A percentile compares a stretch with the other conserved stretches of the same genome.
Evolutionary conservation across 768 basidiomycete species (phyloP).

Genomic region (Fibroporia radiculosa): DNA sequence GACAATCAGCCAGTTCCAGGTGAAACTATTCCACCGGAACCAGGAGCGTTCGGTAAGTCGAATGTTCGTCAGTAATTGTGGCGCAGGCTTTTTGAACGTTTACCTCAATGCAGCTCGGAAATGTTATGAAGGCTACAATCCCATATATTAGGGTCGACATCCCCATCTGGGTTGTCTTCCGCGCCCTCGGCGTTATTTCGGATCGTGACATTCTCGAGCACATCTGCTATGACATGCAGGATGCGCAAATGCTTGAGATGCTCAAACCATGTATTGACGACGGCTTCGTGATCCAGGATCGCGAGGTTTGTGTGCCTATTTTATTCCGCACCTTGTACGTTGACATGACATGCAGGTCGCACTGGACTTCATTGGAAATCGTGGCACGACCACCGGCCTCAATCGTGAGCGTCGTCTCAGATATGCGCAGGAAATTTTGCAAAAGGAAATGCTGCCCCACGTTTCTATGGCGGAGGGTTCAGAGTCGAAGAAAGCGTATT

Average conservation of each 20-base stretch:
- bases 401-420: conserved; percentile 89
- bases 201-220: conserved; percentile 97
- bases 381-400: conserved; percentile 91
- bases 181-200: conserved; percentile 93
- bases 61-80: background rate
- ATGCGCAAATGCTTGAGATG: conserved; percentile 95
- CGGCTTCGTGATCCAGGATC: conserved; percentile 95
- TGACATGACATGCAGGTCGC: conserved; percentile 40
- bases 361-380: conserved; percentile 95
- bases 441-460: conserved; percentile 98
- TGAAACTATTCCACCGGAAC: conserved; percentile 91
- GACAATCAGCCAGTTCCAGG: conserved; percentile 95
- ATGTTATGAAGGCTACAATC: conserved; percentile 93
- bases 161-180: conserved; percentile 98
- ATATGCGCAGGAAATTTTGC: conserved; percentile 95
- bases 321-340: background rate
- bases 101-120: conserved; percentile 50
- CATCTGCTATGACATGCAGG: conserved; percentile 97
- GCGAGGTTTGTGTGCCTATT: conserved; percentile 51
- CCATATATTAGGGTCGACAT: conserved; percentile 99
- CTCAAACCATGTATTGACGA: conserved; percentile 98
- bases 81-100: background rate
- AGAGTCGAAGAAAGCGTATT: conserved; percentile 97
- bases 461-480: conserved; percentile 94
- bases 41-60: conserved; percentile 78